phyloP scores from a whole-genome alignment of 225 moss, liverwort and hornwort genomes.

The Bryoerythrophyllum caledonicum region DNA sequence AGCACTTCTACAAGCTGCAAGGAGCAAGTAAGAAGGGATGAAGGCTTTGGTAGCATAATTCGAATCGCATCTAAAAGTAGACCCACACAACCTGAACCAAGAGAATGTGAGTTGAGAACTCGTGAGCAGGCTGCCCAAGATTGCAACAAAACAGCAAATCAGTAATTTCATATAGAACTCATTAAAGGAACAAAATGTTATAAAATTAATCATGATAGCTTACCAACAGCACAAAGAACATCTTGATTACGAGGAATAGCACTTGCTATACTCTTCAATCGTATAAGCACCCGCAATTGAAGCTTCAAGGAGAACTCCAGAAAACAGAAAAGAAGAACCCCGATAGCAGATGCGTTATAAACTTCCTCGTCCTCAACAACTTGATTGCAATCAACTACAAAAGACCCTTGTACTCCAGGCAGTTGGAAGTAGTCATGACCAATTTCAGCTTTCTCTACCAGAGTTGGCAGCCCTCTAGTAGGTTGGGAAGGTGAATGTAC shows the following conservation, averaged over 20 bases:
- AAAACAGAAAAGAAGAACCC: slow-evolving; percentile 71
- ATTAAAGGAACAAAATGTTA: not conserved
- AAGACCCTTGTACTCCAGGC: slow-evolving; percentile 43
- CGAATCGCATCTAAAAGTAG: slow-evolving; percentile 81
- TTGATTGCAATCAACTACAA: slow-evolving; percentile 42
- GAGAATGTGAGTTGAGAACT: slow-evolving; percentile 11
- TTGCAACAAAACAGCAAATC: not conserved
- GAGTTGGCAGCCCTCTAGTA: slow-evolving; percentile 48
- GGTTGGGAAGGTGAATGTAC: slow-evolving; percentile 60
- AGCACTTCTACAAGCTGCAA: slow-evolving; percentile 86
- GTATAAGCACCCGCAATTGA: slow-evolving; percentile 77
- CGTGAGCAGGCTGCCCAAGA: not conserved
- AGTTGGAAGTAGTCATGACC: slow-evolving; percentile 43
- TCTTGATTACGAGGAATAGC: slow-evolving; percentile 85
- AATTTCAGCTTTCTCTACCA: slow-evolving; percentile 53
- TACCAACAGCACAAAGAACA: slow-evolving; percentile 90
- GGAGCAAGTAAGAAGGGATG: slow-evolving; percentile 59
- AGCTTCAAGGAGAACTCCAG: slow-evolving; percentile 65
- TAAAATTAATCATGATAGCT: slow-evolving; percentile 11
- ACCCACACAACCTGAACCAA: slow-evolving; percentile 86
- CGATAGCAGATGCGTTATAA: slow-evolving; percentile 82
- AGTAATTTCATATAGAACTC: not conserved
- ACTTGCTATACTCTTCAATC: slow-evolving; percentile 76
- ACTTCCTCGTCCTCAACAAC: slow-evolving; percentile 57
- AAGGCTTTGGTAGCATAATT: slow-evolving; percentile 58